Base-by-base conservation (phyloP, 2,329 filamentous ascomycete genomes). In the Epichloe baconii region DNA sequence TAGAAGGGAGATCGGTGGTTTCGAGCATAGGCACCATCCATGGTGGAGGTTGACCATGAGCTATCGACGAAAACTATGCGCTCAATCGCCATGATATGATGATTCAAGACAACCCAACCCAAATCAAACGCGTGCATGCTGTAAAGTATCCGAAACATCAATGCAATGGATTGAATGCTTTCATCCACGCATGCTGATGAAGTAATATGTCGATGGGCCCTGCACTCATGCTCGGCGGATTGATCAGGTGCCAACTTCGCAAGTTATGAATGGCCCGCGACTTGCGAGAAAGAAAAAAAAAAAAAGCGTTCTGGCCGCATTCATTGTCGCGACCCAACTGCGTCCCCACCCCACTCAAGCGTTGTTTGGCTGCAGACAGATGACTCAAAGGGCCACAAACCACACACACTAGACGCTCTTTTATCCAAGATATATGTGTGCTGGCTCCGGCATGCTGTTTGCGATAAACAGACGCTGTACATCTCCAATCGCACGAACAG, bases 401-500 rank as follows among this genome's bases (percentile, higher is more conserved):
- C 36, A 47, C 52, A 52, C 52, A 50, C 41, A 49, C 43, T 48
- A 21, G 49, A 52, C 52, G 41, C 48, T 51, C 48, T 49, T 51
- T 36, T 38, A 44, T 23, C 46, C 48, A 23, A 42, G 12, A 36
- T 46, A 51, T 35, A 40, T 38, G 44, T 26, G 46, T 44, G 49
- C 26, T 47, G 37, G 46, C 51, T 49, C 48, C 44, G 56, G 56
- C 52, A 58, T 57, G 56, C 56, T 55, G 34, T 23, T 47, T 58
- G 51, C 51, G 48, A 48, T 57, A 45, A 48, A 53, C 41, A 52
- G 45, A 51, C 52, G 49, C 44, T 49, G 34, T 36, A 45, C 17
- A 42, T 42, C 31, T 19, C 23, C 49, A 51, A 19, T 48, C 19
- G 49, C 35, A 44, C 53, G 48, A 49, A 44, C 43, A 46, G 38